These are phyloP conservation scores for Paramecium caudatum DNA, from an alignment of 73 alveolate species.

Conservation along the genomic window DNA sequence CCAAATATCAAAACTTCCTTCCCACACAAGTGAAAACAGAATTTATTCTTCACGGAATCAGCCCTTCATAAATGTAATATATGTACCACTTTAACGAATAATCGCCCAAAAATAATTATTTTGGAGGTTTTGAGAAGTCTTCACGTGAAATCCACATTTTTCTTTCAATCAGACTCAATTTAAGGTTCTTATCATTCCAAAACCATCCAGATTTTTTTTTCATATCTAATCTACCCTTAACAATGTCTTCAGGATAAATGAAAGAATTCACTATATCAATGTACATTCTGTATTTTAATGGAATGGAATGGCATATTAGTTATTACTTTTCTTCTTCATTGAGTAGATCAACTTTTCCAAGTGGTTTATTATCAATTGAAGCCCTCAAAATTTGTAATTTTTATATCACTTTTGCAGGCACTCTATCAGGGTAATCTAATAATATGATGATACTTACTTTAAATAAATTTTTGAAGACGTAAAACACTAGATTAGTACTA, in stretches of 20 bases:
- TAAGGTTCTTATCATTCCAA: slow-evolving; percentile 46
- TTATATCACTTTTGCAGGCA: slow-evolving; percentile 43
- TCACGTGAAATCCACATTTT: neutral
- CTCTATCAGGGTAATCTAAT: slow-evolving; percentile 58
- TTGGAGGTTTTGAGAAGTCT: neutral
- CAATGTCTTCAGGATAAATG: slow-evolving; percentile 5
- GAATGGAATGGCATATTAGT: neutral
- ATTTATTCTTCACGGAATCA: neutral
- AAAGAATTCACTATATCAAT: slow-evolving; percentile 46
- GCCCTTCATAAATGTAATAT: neutral
- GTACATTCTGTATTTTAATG: slow-evolving; percentile 8
- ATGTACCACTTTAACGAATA: slow-evolving; percentile 56
- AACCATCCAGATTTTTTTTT: slow-evolving; percentile 52
- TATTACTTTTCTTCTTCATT: neutral
- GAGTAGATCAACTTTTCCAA: neutral
- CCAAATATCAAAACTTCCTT: neutral
- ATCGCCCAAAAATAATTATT: neutral
- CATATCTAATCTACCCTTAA: slow-evolving; percentile 23
- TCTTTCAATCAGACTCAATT: slow-evolving; percentile 2
- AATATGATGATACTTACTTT: neutral
- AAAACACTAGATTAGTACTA: neutral
- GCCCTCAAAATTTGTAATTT: slow-evolving; percentile 1
- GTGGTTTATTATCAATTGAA: neutral
- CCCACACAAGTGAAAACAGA: slow-evolving; percentile 19
- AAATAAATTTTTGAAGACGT: neutral